phyloP scores from a whole-genome alignment of 1,284 basidiomycete genomes.

The Xerocomus amazonicus region DNA sequence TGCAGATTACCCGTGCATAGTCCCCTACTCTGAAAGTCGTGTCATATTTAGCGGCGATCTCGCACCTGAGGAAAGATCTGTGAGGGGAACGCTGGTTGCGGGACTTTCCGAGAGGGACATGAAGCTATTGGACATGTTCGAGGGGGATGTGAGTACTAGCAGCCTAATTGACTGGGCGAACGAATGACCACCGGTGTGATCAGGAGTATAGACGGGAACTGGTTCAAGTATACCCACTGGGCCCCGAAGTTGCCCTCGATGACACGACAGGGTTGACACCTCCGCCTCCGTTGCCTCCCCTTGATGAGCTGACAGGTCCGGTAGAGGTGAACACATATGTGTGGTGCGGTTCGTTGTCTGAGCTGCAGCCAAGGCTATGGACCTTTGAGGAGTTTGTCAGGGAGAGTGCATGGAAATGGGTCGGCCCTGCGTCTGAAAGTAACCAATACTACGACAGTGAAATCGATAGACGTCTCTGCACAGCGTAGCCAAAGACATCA shows the following conservation, averaged over 20 bases:
- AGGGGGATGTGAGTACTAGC: slow-evolving; percentile 62
- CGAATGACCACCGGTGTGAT: not conserved
- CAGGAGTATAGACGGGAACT: slow-evolving; percentile 69
- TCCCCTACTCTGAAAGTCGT: slow-evolving; percentile 50
- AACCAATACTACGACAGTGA: slow-evolving; percentile 42
- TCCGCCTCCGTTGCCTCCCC: slow-evolving; percentile 40
- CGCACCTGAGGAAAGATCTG: slow-evolving; percentile 47
- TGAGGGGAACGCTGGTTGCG: slow-evolving; percentile 67
- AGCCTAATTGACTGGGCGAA: too few species aligned
- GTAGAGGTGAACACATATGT: slow-evolving; percentile 68
- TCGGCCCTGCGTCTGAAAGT: slow-evolving; percentile 36
- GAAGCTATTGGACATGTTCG: slow-evolving; percentile 65
- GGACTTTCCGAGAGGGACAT: slow-evolving; percentile 64
- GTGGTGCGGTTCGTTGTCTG: slow-evolving; percentile 44
- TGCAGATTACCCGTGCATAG: slow-evolving; percentile 78
- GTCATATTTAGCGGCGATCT: slow-evolving; percentile 45
- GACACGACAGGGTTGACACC: slow-evolving; percentile 34
- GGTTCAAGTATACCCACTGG: slow-evolving; percentile 55
- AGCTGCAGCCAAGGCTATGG: slow-evolving; percentile 67
- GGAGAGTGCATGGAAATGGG: slow-evolving; percentile 72
- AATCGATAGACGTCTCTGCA: slow-evolving; percentile 39
- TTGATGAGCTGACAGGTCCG: slow-evolving; percentile 33
- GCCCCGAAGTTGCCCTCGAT: slow-evolving; percentile 38
- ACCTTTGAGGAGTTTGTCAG: slow-evolving; percentile 69
- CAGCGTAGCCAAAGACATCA: not conserved